phyloP scores from a whole-genome alignment of 1,284 basidiomycete genomes.

The Irpex rosettiformis region DNA sequence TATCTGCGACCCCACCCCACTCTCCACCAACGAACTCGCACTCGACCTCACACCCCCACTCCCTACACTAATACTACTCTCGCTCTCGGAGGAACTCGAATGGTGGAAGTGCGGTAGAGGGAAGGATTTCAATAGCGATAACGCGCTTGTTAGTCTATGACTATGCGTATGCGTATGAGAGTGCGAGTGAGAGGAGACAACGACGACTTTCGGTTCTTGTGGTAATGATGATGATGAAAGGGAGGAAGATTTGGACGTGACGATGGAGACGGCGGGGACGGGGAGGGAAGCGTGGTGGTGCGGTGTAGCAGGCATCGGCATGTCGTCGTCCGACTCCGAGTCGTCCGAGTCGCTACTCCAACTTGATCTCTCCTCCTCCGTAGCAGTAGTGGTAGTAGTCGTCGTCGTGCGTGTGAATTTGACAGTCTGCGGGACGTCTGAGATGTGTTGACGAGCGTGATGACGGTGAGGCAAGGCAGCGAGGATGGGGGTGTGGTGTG shows the following conservation, averaged over 20 bases:
- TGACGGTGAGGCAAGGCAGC: constrained; percentile 24
- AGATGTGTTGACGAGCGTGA: constrained; percentile 19
- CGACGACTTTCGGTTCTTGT: neutral
- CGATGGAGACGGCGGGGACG: neutral
- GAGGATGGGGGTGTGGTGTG: constrained; percentile 55
- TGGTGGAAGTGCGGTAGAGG: constrained; percentile 28
- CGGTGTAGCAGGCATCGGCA: constrained; percentile 4
- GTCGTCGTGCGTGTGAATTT: constrained; percentile 1
- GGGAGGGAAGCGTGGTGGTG: neutral
- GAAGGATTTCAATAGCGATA: constrained; percentile 28
- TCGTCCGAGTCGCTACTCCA: constrained; percentile 14
- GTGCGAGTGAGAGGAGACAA: neutral
- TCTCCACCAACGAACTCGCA: neutral
- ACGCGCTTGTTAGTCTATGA: constrained; percentile 20
- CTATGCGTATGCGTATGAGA: constrained; percentile 1
- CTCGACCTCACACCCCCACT: neutral
- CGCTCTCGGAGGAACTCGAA: neutral
- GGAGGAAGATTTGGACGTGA: neutral
- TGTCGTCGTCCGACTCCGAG: constrained; percentile 7
- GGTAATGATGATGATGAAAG: neutral
- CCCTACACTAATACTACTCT: neutral
- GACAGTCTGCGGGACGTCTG: constrained; percentile 8
- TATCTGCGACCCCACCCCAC: too few relatives aligned
- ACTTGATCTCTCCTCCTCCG: constrained; percentile 8
- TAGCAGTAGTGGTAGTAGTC: too few relatives aligned